These are phyloP conservation scores for Trichoderma lentiforme DNA, from an alignment of 2,329 filamentous ascomycete species.

Conservation along the genomic window DNA sequence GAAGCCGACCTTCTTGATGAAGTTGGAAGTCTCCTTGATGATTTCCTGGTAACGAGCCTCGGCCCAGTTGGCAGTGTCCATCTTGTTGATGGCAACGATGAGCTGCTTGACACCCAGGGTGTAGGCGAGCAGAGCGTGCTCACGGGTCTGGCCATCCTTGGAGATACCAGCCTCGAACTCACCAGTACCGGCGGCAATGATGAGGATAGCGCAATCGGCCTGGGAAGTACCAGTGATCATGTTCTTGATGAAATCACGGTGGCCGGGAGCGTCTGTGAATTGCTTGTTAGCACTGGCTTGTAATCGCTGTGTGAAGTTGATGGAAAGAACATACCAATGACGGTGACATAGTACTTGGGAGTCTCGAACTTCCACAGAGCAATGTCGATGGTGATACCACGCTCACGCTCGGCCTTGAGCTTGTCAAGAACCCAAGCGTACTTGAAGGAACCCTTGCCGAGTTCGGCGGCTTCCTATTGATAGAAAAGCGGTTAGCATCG, in stretches of 20 bases:
- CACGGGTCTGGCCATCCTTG: conserved; percentile 99
- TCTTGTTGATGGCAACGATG: conserved; percentile 99
- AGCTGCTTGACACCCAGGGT: conserved; percentile 99
- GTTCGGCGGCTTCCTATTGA: conserved; percentile 88
- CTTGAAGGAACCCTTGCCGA: conserved; percentile 99
- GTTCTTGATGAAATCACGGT: conserved; percentile 99
- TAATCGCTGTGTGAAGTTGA: no score
- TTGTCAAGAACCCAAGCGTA: conserved; percentile 99
- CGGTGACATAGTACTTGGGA: conserved; percentile 94
- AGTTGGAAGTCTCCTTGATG: conserved; percentile 99
- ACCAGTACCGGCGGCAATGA: conserved; percentile 99
- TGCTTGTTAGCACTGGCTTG: background rate
- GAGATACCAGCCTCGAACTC: conserved; percentile 99
- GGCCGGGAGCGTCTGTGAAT: conserved; percentile 83
- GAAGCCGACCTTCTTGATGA: conserved; percentile 99
- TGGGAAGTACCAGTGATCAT: conserved; percentile 99
- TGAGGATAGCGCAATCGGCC: conserved; percentile 99
- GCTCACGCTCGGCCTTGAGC: conserved; percentile 99
- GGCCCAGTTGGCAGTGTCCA: conserved; percentile 99
- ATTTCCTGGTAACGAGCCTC: conserved; percentile 97
- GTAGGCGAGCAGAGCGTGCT: conserved; percentile 99
- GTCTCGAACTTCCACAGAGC: conserved; percentile 99
- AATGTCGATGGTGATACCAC: conserved; percentile 99
- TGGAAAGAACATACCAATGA: conserved; percentile 72
- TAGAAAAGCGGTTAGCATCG: conserved; percentile 19